Percentiles rank a stretch among this genome's conserved stretches.
Evolutionary conservation across 1,284 basidiomycete genomes (phyloP).

Genomic region (Tilletia walkeri): DNA sequence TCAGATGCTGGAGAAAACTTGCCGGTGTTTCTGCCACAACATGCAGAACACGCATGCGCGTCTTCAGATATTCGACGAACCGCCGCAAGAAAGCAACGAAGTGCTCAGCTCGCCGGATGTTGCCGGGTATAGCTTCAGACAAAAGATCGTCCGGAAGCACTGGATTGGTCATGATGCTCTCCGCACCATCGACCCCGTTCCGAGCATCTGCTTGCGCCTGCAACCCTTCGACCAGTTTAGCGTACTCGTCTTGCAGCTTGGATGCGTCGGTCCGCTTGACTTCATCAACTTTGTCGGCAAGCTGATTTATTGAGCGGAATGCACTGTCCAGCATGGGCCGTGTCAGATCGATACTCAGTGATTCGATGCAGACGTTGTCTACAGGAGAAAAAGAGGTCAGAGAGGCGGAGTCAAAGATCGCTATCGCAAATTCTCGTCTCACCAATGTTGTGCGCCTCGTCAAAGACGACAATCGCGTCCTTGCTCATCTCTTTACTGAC

Average conservation of each 20-base stretch:
- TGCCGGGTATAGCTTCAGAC: conserved; percentile 92
- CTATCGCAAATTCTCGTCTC: conserved; percentile 32
- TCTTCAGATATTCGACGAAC: conserved; percentile 99
- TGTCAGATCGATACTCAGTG: conserved; percentile 95
- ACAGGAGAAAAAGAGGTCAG: conserved; percentile 19
- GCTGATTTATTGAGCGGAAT: conserved; percentile 77
- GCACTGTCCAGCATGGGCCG: conserved; percentile 97
- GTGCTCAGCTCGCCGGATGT: conserved; percentile 97
- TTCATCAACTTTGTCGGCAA: conserved; percentile 93
- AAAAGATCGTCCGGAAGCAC: conserved; percentile 92
- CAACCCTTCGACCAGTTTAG: conserved; percentile 92
- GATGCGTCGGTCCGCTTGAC: conserved; percentile 90
- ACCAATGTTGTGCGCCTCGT: conserved; percentile 99
- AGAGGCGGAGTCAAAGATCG: too few relatives aligned
- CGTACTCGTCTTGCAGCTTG: conserved; percentile 95
- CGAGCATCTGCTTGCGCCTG: conserved; percentile 63
- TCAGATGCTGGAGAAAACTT: conserved; percentile 97
- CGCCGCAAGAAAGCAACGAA: conserved; percentile 98
- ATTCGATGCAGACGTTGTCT: conserved; percentile 99
- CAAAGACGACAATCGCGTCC: conserved; percentile 97
- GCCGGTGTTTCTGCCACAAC: conserved; percentile 98
- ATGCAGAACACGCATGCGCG: conserved; percentile 95
- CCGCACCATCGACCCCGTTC: conserved; percentile 62
- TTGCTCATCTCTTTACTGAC: conserved; percentile 97
- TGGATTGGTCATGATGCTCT: conserved; percentile 79